phyloP scores from a whole-genome alignment of 192 early-diverging fungal species.

The Umbelopsis vinacea region DNA sequence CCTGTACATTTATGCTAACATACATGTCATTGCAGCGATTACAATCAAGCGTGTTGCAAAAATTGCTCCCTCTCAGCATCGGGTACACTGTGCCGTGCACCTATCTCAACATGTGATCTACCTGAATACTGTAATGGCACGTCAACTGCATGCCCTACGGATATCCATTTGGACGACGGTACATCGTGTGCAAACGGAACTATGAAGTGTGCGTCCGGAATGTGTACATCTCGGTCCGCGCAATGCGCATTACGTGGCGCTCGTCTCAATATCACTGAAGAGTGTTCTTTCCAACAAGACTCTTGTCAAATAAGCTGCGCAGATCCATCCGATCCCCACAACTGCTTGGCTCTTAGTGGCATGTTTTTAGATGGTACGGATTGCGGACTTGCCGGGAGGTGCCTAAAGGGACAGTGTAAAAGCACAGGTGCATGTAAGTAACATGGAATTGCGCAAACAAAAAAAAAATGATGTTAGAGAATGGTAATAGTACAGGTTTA shows the following conservation, averaged over 20 bases:
- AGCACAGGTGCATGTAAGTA: constrained; percentile 36
- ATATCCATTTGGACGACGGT: constrained; percentile 71
- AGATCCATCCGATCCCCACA: constrained; percentile 53
- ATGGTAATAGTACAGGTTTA: too few species aligned
- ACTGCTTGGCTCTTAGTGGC: constrained; percentile 63
- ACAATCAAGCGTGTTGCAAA: constrained; percentile 85
- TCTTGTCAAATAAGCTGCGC: constrained; percentile 71
- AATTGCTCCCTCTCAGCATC: constrained; percentile 64
- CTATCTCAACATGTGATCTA: constrained; percentile 83
- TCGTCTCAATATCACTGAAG: constrained; percentile 55
- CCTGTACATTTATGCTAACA: not conserved
- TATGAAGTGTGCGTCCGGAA: constrained; percentile 68
- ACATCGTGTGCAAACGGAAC: constrained; percentile 62
- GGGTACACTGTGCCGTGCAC: constrained; percentile 73
- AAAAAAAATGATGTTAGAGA: too few species aligned
- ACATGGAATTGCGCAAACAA: not conserved
- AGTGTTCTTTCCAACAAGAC: constrained; percentile 63
- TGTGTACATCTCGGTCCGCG: constrained; percentile 72
- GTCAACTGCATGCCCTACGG: constrained; percentile 70
- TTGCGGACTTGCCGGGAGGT: constrained; percentile 69
- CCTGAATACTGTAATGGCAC: constrained; percentile 78
- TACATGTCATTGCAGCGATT: constrained; percentile 51
- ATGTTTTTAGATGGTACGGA: constrained; percentile 74
- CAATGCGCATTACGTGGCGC: constrained; percentile 71
- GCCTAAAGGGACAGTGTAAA: constrained; percentile 57